A percentile compares a stretch with the other conserved stretches of the same genome.
Evolutionary conservation across 257 asterid genomes (phyloP).

Genomic region (Solanum infundibuliforme): DNA sequence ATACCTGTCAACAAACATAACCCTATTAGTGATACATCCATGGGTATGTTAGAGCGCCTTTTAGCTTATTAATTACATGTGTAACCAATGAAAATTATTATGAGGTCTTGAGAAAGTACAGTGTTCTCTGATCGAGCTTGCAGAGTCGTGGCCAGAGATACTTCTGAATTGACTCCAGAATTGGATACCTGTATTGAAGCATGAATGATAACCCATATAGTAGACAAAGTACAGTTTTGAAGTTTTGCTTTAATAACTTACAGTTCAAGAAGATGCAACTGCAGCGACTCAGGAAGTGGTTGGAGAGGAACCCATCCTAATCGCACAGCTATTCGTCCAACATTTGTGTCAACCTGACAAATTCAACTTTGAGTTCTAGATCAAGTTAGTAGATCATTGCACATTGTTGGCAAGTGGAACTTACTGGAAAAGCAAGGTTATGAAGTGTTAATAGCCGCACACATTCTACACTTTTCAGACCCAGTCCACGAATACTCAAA

Average conservation of each 20-base stretch:
- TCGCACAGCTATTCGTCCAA: conserved; percentile 91
- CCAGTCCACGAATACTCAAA: conserved; percentile 77
- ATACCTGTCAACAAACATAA: conserved; percentile 47
- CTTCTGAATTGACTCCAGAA: conserved; percentile 85
- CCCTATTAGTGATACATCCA: conserved; percentile 17
- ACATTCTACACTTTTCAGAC: conserved; percentile 93
- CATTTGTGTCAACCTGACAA: conserved; percentile 90
- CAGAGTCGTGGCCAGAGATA: conserved; percentile 97
- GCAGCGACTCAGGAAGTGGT: conserved; percentile 92
- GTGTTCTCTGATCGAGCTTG: conserved; percentile 82
- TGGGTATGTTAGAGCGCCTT: background rate
- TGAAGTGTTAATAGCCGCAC: conserved; percentile 88
- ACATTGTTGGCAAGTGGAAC: conserved; percentile 14
- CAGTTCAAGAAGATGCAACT: conserved; percentile 94
- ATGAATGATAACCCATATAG: conserved; percentile 11
- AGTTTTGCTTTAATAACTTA: conserved; percentile 29
- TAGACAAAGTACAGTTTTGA: background rate
- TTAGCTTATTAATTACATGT: background rate
- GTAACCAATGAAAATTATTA: background rate
- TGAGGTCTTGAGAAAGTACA: conserved; percentile 34
- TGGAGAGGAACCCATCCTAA: conserved; percentile 99
- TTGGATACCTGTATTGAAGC: conserved; percentile 63
- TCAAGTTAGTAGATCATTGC: conserved; percentile 4
- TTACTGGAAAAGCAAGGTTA: conserved; percentile 94
- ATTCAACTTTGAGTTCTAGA: conserved; percentile 13